Base-by-base conservation (phyloP, 1,284 basidiomycete genomes). In the Cryptococcus maquisensis region DNA sequence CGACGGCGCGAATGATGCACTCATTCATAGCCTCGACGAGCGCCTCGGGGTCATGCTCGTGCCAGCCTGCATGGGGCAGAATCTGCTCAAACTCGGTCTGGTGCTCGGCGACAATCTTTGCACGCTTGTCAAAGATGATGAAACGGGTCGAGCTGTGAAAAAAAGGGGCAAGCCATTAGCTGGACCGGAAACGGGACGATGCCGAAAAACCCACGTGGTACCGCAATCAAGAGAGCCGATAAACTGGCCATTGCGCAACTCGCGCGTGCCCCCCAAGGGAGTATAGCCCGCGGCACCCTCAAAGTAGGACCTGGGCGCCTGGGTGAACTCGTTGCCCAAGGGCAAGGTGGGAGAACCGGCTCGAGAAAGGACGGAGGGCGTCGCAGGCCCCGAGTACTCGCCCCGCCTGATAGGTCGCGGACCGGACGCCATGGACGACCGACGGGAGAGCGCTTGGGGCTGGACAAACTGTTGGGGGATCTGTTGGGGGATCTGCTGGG, bases 1-100 rank as follows among this genome's bases (percentile, higher is more conserved):
- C 81, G 51, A 87, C 81, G 6, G 90, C 86, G 55, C 83, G 81
- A 48, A 83, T 81, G 62, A 98, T 88, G 75, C 90, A 94, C 53
- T 80, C 78, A 52, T 90, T 83, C 60, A 90, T 87, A 55, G 86
- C 83, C 55, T 83, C 79, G 62, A 88, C 84, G 65, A 98, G 88
- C 71, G 94, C 91, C 47, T 83, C 79, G 1, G 91, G 84, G 70
- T 96, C 87, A 74, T 98, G 96, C 63, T 95, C 93, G 74, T 98
- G 95, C 95, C 95, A 98, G 13, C 91, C 89, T 6, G 90, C 89
- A 67, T 90, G 80, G 3, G 89, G 88, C 68, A 90, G 91, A 73
- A 94, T 90, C 71, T 95, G 92, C 47, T 88, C 84, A 70, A 94
- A 95, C 73, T 96, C 92, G 20, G 86, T 80, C 75, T 96, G 93